phyloP scores from a whole-genome alignment of 805 yeast genomes.

The Suhomyces tanzawaensis region DNA sequence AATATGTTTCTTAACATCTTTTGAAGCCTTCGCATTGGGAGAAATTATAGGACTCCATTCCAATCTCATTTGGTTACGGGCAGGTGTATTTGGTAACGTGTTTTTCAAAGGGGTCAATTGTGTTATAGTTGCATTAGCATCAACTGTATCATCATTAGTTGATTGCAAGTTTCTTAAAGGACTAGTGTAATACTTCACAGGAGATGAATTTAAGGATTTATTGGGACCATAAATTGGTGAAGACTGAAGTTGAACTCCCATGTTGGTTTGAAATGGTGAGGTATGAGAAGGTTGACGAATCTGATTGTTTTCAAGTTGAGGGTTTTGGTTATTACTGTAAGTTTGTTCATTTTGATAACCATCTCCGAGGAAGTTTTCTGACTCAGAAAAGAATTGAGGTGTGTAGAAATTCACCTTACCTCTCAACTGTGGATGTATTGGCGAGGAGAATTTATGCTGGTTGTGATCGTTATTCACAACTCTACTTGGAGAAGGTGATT shows the following conservation, averaged over 20 bases:
- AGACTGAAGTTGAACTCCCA: slow-evolving; percentile 18
- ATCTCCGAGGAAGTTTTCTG: slow-evolving; percentile 1
- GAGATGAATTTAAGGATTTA: slow-evolving; percentile 30
- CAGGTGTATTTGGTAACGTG: slow-evolving; percentile 34
- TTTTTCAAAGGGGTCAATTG: slow-evolving; percentile 41
- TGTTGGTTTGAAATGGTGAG: slow-evolving; percentile 4
- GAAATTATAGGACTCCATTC: slow-evolving; percentile 48
- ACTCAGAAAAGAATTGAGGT: slow-evolving; percentile 42
- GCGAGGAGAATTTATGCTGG: slow-evolving; percentile 18
- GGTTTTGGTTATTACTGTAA: not conserved
- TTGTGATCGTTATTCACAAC: slow-evolving; percentile 5
- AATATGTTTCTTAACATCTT: slow-evolving; percentile 20
- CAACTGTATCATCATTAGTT: slow-evolving; percentile 32
- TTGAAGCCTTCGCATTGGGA: slow-evolving; percentile 27
- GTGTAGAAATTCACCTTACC: slow-evolving; percentile 29
- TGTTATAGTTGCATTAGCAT: slow-evolving; percentile 39
- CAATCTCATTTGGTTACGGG: slow-evolving; percentile 29
- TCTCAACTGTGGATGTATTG: slow-evolving; percentile 22
- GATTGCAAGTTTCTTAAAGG: slow-evolving; percentile 16
- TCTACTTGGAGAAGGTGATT: slow-evolving; percentile 28
- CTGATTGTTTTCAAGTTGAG: not conserved
- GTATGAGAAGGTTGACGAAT: not conserved
- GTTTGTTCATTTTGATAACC: not conserved
- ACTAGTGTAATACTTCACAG: slow-evolving; percentile 24
- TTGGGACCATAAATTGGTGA: slow-evolving; percentile 19